Conservation (phyloP, 73 alveolate genomes). For the Uronychia binucleata region DNA sequence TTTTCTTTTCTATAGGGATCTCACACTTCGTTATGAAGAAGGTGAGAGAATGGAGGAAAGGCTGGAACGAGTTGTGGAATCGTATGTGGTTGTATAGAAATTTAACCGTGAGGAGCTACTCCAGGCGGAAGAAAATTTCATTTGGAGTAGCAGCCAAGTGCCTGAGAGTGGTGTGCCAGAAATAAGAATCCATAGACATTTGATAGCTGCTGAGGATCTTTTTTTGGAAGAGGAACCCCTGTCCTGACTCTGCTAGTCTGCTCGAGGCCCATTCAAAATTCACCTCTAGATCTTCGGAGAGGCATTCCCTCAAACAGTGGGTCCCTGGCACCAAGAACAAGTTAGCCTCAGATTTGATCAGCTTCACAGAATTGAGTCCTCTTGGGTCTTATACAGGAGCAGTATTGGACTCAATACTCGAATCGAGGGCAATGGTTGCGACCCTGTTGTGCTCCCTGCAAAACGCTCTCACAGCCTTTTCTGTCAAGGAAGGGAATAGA, state of each 20-base stretch:
- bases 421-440: not conserved
- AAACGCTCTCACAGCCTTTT: not conserved
- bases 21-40: not conserved
- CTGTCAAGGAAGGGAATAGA: not conserved
- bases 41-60: not conserved
- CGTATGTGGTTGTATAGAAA: not conserved
- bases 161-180: not conserved
- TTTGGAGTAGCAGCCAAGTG: not conserved
- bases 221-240: not conserved
- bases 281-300: not conserved
- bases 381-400: no score
- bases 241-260: not conserved
- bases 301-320: not conserved
- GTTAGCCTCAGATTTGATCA: no score
- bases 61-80: not conserved
- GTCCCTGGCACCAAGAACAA: not conserved
- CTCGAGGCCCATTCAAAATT: not conserved
- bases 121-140: not conserved
- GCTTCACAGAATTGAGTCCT: no score
- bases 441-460: not conserved
- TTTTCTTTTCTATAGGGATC: constrained; percentile 2
- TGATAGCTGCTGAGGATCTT: not conserved
- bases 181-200: not conserved
- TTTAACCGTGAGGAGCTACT: not conserved
- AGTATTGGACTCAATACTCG: no score